These are phyloP conservation scores for Solanum phureja DNA, from an alignment of 257 asterid genomes.

Conservation along the genomic window DNA sequence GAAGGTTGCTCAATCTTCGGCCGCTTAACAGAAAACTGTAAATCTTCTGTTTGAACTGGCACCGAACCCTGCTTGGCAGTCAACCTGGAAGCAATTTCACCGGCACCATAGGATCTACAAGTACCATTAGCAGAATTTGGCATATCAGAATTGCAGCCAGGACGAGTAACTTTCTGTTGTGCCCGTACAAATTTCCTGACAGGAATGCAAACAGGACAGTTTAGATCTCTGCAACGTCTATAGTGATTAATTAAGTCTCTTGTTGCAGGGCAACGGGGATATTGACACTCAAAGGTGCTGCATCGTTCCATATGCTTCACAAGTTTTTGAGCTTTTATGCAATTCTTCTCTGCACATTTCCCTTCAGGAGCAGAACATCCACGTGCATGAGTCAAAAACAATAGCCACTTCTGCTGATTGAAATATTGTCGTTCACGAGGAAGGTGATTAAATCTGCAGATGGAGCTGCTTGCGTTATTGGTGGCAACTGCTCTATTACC, in stretches of 20 bases:
- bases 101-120: slow-evolving; percentile 29
- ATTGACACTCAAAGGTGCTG: slow-evolving; percentile 27
- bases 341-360: slow-evolving; percentile 55
- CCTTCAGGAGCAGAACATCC: slow-evolving; percentile 77
- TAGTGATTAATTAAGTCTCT: slow-evolving; percentile 48
- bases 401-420: slow-evolving; percentile 78
- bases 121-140: slow-evolving; percentile 38
- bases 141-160: slow-evolving; percentile 33
- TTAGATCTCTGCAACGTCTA: slow-evolving; percentile 42
- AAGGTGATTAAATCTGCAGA: slow-evolving; percentile 25
- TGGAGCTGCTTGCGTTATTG: slow-evolving; percentile 22
- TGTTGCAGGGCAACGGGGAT: slow-evolving; percentile 58
- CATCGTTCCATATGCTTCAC: slow-evolving; percentile 62
- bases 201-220: slow-evolving; percentile 85
- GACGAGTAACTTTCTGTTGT: slow-evolving; percentile 40
- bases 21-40: slow-evolving; percentile 66
- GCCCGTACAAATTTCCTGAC: slow-evolving; percentile 52
- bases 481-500: slow-evolving; percentile 37
- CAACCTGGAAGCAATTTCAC: slow-evolving; percentile 39
- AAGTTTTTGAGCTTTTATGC: slow-evolving; percentile 59
- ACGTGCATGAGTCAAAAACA: slow-evolving; percentile 87
- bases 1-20: slow-evolving; percentile 51
- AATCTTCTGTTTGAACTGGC: slow-evolving; percentile 45
- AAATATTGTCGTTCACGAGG: slow-evolving; percentile 47
- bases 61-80: slow-evolving; percentile 23